phyloP scores from a whole-genome alignment of 495 filamentous ascomycete genomes.

The Usnea hakonensis region DNA sequence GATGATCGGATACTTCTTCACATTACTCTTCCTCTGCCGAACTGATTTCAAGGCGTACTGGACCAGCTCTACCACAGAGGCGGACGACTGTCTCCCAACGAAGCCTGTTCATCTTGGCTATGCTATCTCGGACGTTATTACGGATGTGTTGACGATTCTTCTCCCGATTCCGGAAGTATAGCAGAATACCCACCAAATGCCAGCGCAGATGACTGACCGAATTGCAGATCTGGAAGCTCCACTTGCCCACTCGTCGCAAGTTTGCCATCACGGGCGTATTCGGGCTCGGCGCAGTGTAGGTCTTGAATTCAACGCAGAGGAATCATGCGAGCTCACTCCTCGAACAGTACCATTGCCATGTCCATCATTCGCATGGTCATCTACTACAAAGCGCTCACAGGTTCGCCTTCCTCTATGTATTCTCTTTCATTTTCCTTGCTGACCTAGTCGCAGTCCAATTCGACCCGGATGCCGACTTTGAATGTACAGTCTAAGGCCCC shows the following conservation, averaged over 20 bases:
- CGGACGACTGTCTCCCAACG: conserved; percentile 1
- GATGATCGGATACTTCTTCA: conserved; percentile 1
- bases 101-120: conserved; percentile 1
- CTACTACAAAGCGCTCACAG: conserved; percentile 13
- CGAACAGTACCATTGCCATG: conserved; percentile 6
- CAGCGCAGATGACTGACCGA: neutral
- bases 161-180: conserved; percentile 5
- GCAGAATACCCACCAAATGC: neutral
- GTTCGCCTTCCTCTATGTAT: neutral
- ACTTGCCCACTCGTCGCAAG: conserved; percentile 7
- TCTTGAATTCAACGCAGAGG: neutral
- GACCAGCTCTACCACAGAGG: conserved; percentile 3
- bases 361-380: conserved; percentile 13
- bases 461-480: conserved; percentile 3
- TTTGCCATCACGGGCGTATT: conserved; percentile 8
- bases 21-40: conserved; percentile 6
- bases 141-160: conserved; percentile 12
- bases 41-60: conserved; percentile 11
- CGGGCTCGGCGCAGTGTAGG: conserved; percentile 12
- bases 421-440: neutral
- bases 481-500: neutral
- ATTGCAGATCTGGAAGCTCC: conserved; percentile 11
- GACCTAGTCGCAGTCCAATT: conserved; percentile 1
- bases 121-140: conserved; percentile 8
- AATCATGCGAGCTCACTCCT: neutral